Evolutionary conservation across 73 alveolate species (phyloP), one percentile per base, ranked within the genome.

Genomic region (Uronychia binucleata): DNA sequence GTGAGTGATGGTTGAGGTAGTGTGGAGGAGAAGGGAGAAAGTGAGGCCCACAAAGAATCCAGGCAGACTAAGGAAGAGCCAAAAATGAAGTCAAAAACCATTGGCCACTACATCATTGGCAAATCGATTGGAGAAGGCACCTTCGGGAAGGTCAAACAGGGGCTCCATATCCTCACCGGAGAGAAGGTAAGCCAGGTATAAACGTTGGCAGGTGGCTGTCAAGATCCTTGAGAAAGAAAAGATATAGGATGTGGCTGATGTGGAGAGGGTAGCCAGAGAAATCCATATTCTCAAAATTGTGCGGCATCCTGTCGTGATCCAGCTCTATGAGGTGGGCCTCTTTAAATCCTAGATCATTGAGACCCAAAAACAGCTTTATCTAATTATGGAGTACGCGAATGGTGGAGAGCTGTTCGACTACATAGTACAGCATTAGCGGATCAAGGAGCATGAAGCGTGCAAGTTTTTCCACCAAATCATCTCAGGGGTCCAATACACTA

Each of bases 391-490:
- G 87, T 91, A 88, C 80, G 89, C 94, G 27, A 92, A 86, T 31
- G 96, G 95, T 60, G 97, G 95, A 75, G 99, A 95, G 78, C 93
- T 95, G 57, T 95, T 93, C 79, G 97, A 95, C 83, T 95, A 91
- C 75, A 95, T 95, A 29, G 95, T 93, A 35, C 90, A 91, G 0
- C 80, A 89, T 60, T 85, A 91, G 79, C 75, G 95, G 77, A 90
- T 95, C 30, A 80, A 91, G 1, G 99, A 95, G 81, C 83, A 74
- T 74, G 88, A 93, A 89, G 94, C 98, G 27, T 93, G 96, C 74
- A 89, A 85, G 81, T 91, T 93, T 83, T 95, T 91, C 81, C 78
- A 93, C 25, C 96, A 94, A 85, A 86, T 95, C 77, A 95, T 95
- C 28, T 81, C 97, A 13, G 96, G 97, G 28, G 87, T 93, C 78